phyloP scores from a whole-genome alignment of 306 rosid genomes.

The Styphnolobium japonicum region DNA sequence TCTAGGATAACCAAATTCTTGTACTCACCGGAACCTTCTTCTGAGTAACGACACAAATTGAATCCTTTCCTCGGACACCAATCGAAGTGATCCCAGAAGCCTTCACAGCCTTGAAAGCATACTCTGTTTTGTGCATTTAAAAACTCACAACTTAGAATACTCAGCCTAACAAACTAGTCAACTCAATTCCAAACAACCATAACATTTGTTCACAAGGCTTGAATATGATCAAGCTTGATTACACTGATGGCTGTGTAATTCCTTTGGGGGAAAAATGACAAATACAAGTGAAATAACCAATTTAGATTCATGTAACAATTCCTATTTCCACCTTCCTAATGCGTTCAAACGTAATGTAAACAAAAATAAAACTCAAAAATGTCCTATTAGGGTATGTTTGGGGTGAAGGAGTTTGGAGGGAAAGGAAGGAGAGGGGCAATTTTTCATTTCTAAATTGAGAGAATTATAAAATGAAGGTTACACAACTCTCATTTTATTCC shows the following conservation, averaged over 20 bases:
- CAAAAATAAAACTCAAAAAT: background rate
- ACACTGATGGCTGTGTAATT: background rate
- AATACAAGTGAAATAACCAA: background rate
- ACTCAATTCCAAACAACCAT: conserved; percentile 10
- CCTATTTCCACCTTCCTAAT: background rate
- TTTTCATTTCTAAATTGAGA: too few relatives aligned
- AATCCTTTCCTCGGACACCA: conserved; percentile 92
- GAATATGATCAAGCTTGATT: background rate
- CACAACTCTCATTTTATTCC: too few relatives aligned
- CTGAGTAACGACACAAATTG: conserved; percentile 95
- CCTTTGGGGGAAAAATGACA: background rate
- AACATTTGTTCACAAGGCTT: background rate
- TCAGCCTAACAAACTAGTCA: conserved; percentile 13
- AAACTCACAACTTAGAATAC: conserved; percentile 29
- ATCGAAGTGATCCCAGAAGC: conserved; percentile 91
- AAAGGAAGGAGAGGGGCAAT: too few relatives aligned
- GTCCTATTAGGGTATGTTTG: too few relatives aligned
- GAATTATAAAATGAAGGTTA: too few relatives aligned
- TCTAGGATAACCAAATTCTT: background rate
- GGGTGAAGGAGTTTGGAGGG: too few relatives aligned
- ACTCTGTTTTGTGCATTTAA: conserved; percentile 56
- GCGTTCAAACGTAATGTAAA: background rate
- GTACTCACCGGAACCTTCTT: conserved; percentile 95
- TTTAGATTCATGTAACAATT: background rate
- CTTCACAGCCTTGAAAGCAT: conserved; percentile 98